A percentile compares a stretch with the other conserved stretches of the same genome.
These are phyloP conservation scores for Tritrichomonas musculus DNA, from an alignment of 208 protist genomes.

Conservation along the genomic window DNA sequence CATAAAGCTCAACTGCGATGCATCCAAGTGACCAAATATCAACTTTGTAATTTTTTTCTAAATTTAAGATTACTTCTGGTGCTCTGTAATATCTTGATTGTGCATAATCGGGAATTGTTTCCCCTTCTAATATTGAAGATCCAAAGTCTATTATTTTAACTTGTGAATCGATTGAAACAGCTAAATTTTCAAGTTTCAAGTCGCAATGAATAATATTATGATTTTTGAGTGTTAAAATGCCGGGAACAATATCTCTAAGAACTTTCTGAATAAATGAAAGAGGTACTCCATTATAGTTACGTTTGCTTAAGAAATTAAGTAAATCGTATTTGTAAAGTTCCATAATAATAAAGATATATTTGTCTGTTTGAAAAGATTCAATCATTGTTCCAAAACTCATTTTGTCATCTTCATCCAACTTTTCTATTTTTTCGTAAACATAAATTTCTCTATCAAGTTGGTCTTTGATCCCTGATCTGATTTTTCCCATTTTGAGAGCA, in stretches of 20 bases:
- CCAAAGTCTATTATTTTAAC: background rate
- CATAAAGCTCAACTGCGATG: background rate
- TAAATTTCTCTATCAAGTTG: background rate
- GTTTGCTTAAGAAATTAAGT: background rate
- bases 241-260: background rate
- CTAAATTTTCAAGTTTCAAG: background rate
- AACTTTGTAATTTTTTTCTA: background rate
- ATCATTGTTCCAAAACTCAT: background rate
- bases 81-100: background rate
- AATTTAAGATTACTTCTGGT: background rate
- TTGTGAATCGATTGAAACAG: background rate
- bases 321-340: background rate
- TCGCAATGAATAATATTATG: background rate
- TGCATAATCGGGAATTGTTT: background rate
- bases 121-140: background rate
- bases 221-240: background rate
- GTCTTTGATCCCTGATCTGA: background rate
- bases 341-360: background rate
- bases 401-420: background rate
- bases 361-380: background rate
- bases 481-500: background rate
- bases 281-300: background rate
- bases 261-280: background rate
- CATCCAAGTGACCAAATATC: background rate
- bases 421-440: background rate